These are phyloP conservation scores for Aspergillus brunneoviolaceus DNA, from an alignment of 2,329 filamentous ascomycete genomes.

Conservation along the genomic window DNA sequence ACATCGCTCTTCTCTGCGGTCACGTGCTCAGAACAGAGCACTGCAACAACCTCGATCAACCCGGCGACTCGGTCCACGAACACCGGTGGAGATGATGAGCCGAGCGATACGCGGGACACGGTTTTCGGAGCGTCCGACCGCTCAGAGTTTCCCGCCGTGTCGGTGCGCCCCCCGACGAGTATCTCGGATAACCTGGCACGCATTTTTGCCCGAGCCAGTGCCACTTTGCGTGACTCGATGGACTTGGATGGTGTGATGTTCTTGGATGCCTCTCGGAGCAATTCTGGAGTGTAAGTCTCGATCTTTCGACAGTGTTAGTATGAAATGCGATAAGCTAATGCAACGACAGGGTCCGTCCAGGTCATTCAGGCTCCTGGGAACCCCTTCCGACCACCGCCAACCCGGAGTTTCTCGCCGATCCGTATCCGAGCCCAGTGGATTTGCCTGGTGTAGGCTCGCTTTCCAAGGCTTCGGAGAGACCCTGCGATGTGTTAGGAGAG, in stretches of 20 bases:
- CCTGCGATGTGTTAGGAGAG: conserved; percentile 22
- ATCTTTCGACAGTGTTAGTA: background rate
- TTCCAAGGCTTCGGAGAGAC: conserved; percentile 12
- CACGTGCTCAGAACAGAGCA: conserved; percentile 12
- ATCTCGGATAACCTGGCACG: conserved; percentile 20
- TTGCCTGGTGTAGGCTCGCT: conserved; percentile 18
- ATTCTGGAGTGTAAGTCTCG: conserved; percentile 25
- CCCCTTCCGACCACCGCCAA: conserved; percentile 18
- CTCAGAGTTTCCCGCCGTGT: background rate
- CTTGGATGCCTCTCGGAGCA: conserved; percentile 26
- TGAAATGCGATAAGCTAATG: background rate
- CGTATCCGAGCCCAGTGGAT: conserved; percentile 12
- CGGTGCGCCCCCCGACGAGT: conserved; percentile 3
- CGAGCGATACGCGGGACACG: background rate
- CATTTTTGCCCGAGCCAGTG: conserved; percentile 47
- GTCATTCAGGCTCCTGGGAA: conserved; percentile 24
- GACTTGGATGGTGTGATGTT: conserved; percentile 42
- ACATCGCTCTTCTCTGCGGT: conserved; percentile 15
- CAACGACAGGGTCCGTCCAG: conserved; percentile 16
- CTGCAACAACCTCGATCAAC: conserved; percentile 4
- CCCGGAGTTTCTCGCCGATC: conserved; percentile 17
- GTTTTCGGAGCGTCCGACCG: conserved; percentile 1
- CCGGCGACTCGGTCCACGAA: background rate
- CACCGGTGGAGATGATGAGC: background rate
- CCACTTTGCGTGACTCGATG: conserved; percentile 44